Conservation (phyloP, 108 stramenopile species). For the Aurantiochytrium sp. region DNA sequence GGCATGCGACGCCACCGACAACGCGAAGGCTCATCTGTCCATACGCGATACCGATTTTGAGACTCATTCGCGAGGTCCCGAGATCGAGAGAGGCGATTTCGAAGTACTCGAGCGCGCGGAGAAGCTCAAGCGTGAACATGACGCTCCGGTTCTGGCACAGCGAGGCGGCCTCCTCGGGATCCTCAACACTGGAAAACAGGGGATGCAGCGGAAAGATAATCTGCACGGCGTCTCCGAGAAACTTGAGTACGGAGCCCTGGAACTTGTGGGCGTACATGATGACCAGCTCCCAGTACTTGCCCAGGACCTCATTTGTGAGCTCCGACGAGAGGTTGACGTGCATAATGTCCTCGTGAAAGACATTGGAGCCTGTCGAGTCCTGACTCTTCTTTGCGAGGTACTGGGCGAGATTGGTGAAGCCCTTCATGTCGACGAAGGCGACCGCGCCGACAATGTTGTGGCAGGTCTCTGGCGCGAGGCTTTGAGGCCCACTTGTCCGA, state of each 20-base stretch:
- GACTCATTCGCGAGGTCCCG: background rate
- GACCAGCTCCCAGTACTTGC: constrained; percentile 19
- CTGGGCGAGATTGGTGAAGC: background rate
- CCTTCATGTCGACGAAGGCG: constrained; percentile 1
- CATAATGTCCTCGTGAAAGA: background rate
- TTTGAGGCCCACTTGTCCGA: background rate
- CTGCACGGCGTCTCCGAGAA: background rate
- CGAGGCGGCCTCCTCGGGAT: background rate
- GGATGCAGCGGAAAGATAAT: background rate
- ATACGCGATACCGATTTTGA: constrained; percentile 29
- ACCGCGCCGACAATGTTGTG: background rate
- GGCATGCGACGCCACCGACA: background rate
- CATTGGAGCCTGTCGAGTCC: background rate
- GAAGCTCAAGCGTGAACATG: background rate
- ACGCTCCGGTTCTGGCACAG: background rate
- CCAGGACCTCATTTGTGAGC: background rate
- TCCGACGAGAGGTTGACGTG: background rate
- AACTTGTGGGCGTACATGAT: constrained; percentile 21
- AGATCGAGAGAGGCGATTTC: background rate
- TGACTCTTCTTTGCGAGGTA: background rate
- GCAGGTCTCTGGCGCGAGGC: background rate
- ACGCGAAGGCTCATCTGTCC: background rate
- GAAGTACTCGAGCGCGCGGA: background rate
- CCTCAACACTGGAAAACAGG: background rate
- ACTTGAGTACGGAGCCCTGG: background rate